Evolutionary conservation across 441 rosid species (phyloP).

Genomic region (Erodium chrysanthum): DNA sequence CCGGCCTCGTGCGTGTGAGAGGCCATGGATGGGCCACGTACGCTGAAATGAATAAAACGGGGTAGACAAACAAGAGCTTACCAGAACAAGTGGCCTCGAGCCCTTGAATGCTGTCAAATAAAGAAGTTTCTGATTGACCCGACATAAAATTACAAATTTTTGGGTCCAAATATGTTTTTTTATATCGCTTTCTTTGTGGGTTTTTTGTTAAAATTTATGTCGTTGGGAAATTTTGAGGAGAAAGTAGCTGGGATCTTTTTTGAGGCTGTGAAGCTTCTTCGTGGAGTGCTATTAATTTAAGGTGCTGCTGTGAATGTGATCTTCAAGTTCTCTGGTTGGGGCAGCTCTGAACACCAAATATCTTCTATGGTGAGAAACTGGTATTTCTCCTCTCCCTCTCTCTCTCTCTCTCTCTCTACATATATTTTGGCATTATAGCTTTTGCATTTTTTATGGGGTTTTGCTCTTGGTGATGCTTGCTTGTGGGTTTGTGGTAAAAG

Average conservation of each 20-base stretch:
- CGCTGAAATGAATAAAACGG: conserved; percentile 32
- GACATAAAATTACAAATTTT: conserved; percentile 16
- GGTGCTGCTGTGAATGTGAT: conserved; percentile 52
- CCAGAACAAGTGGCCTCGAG: conserved; percentile 2
- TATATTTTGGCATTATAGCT: neutral
- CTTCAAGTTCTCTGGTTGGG: conserved; percentile 49
- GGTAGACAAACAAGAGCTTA: conserved; percentile 35
- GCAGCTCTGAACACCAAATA: conserved; percentile 35
- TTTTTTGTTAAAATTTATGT: conserved; percentile 6
- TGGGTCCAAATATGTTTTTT: conserved; percentile 8
- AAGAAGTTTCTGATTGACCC: too few relatives aligned
- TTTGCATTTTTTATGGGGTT: neutral
- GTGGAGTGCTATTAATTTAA: conserved; percentile 24
- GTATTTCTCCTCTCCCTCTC: conserved; percentile 16
- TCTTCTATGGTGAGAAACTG: conserved; percentile 41
- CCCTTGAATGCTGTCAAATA: conserved; percentile 9
- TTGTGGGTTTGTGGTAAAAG: neutral
- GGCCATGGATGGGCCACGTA: conserved; percentile 53
- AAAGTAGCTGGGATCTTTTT: conserved; percentile 27
- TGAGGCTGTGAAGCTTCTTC: conserved; percentile 40
- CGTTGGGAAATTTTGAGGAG: conserved; percentile 10
- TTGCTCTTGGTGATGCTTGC: neutral
- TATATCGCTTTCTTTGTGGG: conserved; percentile 25
- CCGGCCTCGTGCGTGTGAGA: conserved; percentile 10
- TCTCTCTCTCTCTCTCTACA: neutral